These are phyloP conservation scores for Saccharomyces paradoxus DNA, from an alignment of 805 yeast genomes.

Conservation along the genomic window DNA sequence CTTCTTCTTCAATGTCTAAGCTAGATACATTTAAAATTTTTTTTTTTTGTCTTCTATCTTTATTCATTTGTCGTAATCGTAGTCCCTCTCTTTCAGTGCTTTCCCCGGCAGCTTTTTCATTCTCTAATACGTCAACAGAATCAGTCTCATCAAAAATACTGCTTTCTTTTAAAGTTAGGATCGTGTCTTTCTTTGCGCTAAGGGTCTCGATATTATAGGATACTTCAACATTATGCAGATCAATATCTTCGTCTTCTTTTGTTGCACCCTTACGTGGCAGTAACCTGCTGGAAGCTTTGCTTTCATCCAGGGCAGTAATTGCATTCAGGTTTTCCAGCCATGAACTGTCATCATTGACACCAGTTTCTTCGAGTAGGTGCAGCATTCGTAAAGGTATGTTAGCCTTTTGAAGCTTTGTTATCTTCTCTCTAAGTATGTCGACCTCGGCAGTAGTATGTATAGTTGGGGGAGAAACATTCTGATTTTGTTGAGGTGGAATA, in stretches of 20 bases:
- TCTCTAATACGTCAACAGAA: slow-evolving; percentile 21
- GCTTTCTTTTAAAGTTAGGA: slow-evolving; percentile 48
- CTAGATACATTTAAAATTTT: slow-evolving; percentile 14
- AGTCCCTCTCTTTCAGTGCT: slow-evolving; percentile 28
- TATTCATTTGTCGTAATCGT: slow-evolving; percentile 27
- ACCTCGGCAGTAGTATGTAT: not conserved
- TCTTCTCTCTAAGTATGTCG: not conserved
- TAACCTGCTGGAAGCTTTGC: slow-evolving; percentile 1
- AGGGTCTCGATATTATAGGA: slow-evolving; percentile 41
- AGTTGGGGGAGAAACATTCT: not conserved
- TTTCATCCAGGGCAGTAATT: slow-evolving; percentile 3
- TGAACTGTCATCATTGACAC: slow-evolving; percentile 7
- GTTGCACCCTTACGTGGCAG: slow-evolving; percentile 10
- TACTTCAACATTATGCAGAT: slow-evolving; percentile 34
- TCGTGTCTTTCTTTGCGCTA: slow-evolving; percentile 35
- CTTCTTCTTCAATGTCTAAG: slow-evolving; percentile 15
- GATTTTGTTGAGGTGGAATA: slow-evolving; percentile 19
- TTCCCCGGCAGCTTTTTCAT: slow-evolving; percentile 19
- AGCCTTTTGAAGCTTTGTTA: not conserved
- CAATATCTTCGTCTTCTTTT: slow-evolving; percentile 17
- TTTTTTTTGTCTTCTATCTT: slow-evolving; percentile 28
- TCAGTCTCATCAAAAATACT: slow-evolving; percentile 23
- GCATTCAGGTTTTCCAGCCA: slow-evolving; percentile 16
- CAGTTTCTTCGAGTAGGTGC: not conserved
- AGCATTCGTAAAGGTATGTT: not conserved